Conservation (phyloP, 805 yeast genomes). For the Candida oleophila region DNA sequence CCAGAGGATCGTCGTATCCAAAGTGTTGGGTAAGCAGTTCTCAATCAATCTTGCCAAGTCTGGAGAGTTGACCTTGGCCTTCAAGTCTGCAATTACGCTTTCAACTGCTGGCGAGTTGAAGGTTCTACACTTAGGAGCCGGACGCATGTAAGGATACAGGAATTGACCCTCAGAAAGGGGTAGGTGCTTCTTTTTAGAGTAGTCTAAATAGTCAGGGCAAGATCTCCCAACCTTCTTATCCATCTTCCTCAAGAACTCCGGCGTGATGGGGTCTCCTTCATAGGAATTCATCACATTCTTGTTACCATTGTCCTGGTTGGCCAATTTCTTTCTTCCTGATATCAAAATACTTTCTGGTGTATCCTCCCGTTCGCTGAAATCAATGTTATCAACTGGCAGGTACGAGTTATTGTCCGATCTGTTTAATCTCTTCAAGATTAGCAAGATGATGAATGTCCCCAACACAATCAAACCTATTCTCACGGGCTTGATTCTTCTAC, state of each 20-base stretch:
- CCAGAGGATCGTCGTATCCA: slow-evolving; percentile 85
- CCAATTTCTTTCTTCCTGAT: not conserved
- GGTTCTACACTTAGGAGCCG: slow-evolving; percentile 69
- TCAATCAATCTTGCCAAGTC: slow-evolving; percentile 77
- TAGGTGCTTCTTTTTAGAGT: slow-evolving; percentile 51
- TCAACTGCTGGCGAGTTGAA: slow-evolving; percentile 67
- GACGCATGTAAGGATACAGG: slow-evolving; percentile 72
- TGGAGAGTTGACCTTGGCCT: slow-evolving; percentile 47
- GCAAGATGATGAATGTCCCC: slow-evolving; percentile 1
- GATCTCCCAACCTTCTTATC: slow-evolving; percentile 15
- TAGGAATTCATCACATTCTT: not conserved
- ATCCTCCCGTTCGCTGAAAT: not conserved
- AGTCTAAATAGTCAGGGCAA: slow-evolving; percentile 66
- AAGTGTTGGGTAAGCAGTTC: slow-evolving; percentile 81
- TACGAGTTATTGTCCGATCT: not conserved
- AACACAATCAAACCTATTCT: slow-evolving; percentile 6
- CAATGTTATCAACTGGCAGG: not conserved
- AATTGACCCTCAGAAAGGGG: slow-evolving; percentile 61
- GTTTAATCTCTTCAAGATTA: not conserved
- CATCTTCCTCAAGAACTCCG: slow-evolving; percentile 16
- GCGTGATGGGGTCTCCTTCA: slow-evolving; percentile 8
- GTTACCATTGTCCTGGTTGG: not conserved
- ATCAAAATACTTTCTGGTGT: not conserved
- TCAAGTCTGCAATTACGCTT: slow-evolving; percentile 51
- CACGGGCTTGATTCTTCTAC: slow-evolving; percentile 7